Evolutionary conservation across 2,329 filamentous ascomycete species (phyloP), one percentile per base, ranked within the genome.

Genomic region (Penicillium sp.): DNA sequence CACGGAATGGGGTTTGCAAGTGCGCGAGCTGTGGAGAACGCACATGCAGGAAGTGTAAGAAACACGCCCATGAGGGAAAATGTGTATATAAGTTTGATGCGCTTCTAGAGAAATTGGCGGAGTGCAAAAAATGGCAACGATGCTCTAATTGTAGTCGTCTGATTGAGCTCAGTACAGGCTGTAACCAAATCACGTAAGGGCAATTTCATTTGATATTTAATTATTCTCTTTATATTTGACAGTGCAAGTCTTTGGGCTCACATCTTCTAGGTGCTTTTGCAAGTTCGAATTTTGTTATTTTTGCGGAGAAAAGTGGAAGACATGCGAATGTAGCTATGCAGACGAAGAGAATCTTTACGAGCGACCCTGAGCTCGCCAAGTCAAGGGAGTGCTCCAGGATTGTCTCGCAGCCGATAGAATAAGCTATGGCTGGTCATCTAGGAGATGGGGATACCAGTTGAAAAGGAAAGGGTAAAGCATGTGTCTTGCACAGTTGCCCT

Each of bases 111-210:
- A n/a, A 50, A 11, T n/a, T 54, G 19, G 51, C 51, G 8, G 28
- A 42, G 6, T 8, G 22, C 14, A 28, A 54, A 22, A 17, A 40
- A 17, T 54, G 51, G 51, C 28, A 54, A 25, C 45, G 51, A 16
- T 54, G 51, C 30, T 33, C 44, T 5, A 42, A 36, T 8, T 54
- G 51, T 30, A 22, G 36, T 33, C 51, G 51, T 22, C 26, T 54
- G 37, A 49, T 49, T 36, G 51, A 54, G 37, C 51, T 49, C 14
- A 19, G 25, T 8, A 49, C 25, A 17, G 51, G 51, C 12, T 54
- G 51, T 36, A 19, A 36, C 33, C 51, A 54, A 10, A 54, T 54
- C 30, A 54, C 6, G 51, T 50, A 50, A 54, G 44, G 6, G 10
- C 3, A 8, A 22, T 49, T 28, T 35, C 14, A n/a, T 37, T 26